phyloP scores from a whole-genome alignment of 2,329 filamentous ascomycete species.

The Ceratocystiopsis brevicomis region DNA sequence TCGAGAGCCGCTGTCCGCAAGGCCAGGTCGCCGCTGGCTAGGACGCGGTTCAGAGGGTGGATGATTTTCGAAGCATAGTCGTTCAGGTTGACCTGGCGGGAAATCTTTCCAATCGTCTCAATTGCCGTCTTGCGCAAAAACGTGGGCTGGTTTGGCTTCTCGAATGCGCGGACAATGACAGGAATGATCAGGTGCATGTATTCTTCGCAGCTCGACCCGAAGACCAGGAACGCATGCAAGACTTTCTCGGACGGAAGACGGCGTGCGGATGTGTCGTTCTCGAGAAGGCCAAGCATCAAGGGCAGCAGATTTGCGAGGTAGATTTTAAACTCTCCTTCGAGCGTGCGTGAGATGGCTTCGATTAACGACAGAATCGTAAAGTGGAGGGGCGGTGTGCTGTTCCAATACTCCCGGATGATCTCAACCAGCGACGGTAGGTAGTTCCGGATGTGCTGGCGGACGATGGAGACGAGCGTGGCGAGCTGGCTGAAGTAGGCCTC shows the following conservation, averaged over 20 bases:
- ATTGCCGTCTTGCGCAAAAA: slow-evolving; percentile 76
- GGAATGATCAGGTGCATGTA: slow-evolving; percentile 99
- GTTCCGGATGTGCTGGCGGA: slow-evolving; percentile 86
- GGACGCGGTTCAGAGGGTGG: slow-evolving; percentile 71
- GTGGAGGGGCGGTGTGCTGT: slow-evolving; percentile 60
- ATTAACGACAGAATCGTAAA: slow-evolving; percentile 81
- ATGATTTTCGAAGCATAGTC: slow-evolving; percentile 95
- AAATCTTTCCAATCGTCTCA: slow-evolving; percentile 85
- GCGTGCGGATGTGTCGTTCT: slow-evolving; percentile 60
- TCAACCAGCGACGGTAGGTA: slow-evolving; percentile 75
- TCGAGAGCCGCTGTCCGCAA: slow-evolving; percentile 73
- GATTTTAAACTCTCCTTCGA: slow-evolving; percentile 96
- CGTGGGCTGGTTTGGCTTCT: slow-evolving; percentile 64
- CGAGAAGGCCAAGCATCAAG: slow-evolving; percentile 82
- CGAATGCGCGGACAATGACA: slow-evolving; percentile 84
- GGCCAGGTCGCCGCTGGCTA: slow-evolving; percentile 51
- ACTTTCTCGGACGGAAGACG: slow-evolving; percentile 76
- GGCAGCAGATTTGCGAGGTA: slow-evolving; percentile 80
- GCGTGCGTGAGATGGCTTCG: slow-evolving; percentile 78
- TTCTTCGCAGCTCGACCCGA: slow-evolving; percentile 87
- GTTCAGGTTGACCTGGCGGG: slow-evolving; percentile 88
- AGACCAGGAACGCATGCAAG: slow-evolving; percentile 85
- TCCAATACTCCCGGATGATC: slow-evolving; percentile 81
- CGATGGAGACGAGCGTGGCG: slow-evolving; percentile 80
- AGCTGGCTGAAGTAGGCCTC: slow-evolving; percentile 98